A percentile compares a stretch with the other conserved stretches of the same genome.
Evolutionary conservation across 352 stramenopile species (phyloP).

Genomic region (Aphanomyces stellatus): DNA sequence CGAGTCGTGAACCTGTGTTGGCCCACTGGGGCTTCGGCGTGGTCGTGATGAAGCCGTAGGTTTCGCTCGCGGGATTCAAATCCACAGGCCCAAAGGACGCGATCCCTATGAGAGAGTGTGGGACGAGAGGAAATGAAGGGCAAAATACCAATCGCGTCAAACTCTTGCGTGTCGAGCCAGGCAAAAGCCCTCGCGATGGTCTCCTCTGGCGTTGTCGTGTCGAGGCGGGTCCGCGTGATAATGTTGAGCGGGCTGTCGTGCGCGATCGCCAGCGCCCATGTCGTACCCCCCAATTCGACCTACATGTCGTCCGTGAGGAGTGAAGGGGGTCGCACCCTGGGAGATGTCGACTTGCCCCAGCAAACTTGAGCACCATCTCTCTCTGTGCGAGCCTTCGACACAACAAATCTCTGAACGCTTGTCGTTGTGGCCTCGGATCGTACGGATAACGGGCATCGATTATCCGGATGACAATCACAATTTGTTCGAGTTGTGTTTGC

Average conservation of each 20-base stretch:
- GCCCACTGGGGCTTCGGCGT: constrained; percentile 93
- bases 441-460: no score
- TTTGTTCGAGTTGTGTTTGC: no score
- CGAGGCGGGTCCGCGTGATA: constrained; percentile 65
- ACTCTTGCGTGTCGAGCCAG: constrained; percentile 78
- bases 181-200: constrained; percentile 67
- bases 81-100: constrained; percentile 93
- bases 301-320: not conserved
- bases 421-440: no score
- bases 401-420: no score
- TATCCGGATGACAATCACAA: no score
- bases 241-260: constrained; percentile 84
- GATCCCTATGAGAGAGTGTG: constrained; percentile 57
- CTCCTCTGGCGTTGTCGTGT: constrained; percentile 78
- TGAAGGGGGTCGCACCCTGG: not conserved
- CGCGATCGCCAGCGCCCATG: constrained; percentile 90
- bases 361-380: not conserved
- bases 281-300: constrained; percentile 94
- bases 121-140: constrained; percentile 29
- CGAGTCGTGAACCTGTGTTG: constrained; percentile 37
- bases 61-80: constrained; percentile 61
- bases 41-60: constrained; percentile 92
- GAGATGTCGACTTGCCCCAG: not conserved
- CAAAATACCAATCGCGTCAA: constrained; percentile 57
- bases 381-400: no score